phyloP scores from a whole-genome alignment of 2,329 filamentous ascomycete genomes.

The Curvularia verruculosa region DNA sequence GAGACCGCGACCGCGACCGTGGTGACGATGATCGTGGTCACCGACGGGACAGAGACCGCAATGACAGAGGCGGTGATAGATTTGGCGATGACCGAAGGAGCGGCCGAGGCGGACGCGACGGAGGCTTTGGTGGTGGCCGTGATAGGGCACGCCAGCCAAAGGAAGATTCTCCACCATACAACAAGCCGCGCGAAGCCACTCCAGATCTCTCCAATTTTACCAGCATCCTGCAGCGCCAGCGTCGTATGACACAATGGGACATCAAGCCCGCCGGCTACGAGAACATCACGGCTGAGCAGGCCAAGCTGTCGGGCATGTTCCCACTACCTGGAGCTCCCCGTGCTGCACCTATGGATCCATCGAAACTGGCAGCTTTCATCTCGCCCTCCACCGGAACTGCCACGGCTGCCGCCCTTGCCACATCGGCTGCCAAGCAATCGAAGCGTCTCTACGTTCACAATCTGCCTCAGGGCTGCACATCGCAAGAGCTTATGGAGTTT shows the following conservation, averaged over 20 bases:
- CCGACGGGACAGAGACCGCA: conserved; percentile 50
- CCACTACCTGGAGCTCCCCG: conserved; percentile 92
- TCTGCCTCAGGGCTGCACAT: conserved; percentile 72
- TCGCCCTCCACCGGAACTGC: conserved; percentile 77
- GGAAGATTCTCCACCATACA: conserved; percentile 74
- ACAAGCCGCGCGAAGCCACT: conserved; percentile 92
- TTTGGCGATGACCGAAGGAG: conserved; percentile 50
- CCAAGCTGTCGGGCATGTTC: conserved; percentile 98
- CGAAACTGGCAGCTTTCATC: conserved; percentile 93
- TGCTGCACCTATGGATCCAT: conserved; percentile 93
- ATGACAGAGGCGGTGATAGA: conserved; percentile 58
- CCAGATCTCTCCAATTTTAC: conserved; percentile 88
- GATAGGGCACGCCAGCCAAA: conserved; percentile 66
- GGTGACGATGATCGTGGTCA: conserved; percentile 42
- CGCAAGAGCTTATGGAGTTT: conserved; percentile 79
- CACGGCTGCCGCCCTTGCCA: conserved; percentile 81
- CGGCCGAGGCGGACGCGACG: conserved; percentile 33
- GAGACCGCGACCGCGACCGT: conserved; percentile 23
- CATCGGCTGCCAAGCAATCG: conserved; percentile 89
- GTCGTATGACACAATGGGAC: conserved; percentile 97
- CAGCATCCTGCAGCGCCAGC: conserved; percentile 83
- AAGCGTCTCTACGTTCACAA: conserved; percentile 92
- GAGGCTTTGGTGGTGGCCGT: conserved; percentile 48
- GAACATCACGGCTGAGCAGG: conserved; percentile 96
- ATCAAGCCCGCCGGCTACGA: conserved; percentile 99